phyloP scores from a whole-genome alignment of 2,329 filamentous ascomycete species.

The Pseudogymnoascus sp. region DNA sequence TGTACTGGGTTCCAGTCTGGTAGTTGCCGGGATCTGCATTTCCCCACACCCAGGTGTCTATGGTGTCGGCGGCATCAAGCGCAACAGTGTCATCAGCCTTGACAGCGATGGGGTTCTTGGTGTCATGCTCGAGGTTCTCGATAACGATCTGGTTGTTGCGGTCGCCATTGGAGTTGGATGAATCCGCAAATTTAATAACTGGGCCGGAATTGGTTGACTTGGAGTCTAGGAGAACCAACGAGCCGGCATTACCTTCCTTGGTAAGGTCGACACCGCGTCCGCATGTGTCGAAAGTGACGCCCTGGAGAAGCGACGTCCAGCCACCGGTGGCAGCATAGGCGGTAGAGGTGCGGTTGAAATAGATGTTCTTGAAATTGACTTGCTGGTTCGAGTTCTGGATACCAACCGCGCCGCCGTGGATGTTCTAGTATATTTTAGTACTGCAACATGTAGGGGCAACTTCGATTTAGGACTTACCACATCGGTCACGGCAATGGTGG shows the following conservation, averaged over 20 bases:
- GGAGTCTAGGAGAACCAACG: constrained; percentile 1
- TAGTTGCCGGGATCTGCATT: background rate
- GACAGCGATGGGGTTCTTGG: background rate
- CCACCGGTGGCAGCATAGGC: background rate
- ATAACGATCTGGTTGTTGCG: constrained; percentile 6
- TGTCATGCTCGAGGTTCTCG: background rate
- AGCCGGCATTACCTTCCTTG: background rate
- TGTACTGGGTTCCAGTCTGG: constrained; percentile 14
- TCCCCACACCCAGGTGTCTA: constrained; percentile 8
- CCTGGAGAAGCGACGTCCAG: constrained; percentile 4
- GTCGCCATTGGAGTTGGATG: background rate
- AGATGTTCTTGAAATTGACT: constrained; percentile 13
- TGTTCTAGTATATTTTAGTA: background rate
- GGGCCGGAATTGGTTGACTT: background rate
- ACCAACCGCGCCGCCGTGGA: constrained; percentile 46
- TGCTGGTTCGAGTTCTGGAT: constrained; percentile 60
- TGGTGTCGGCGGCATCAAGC: constrained; percentile 18
- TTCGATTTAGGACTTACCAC: background rate
- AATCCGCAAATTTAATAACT: constrained; percentile 7
- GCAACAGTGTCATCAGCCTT: constrained; percentile 17
- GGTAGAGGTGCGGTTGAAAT: background rate
- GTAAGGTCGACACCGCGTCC: constrained; percentile 20
- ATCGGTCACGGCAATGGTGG: constrained; percentile 19
- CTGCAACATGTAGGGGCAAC: background rate
- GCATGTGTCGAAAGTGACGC: constrained; percentile 22